Evolutionary conservation across 2,329 filamentous ascomycete species (phyloP).

Genomic region (Dothideomycetidae sp.): DNA sequence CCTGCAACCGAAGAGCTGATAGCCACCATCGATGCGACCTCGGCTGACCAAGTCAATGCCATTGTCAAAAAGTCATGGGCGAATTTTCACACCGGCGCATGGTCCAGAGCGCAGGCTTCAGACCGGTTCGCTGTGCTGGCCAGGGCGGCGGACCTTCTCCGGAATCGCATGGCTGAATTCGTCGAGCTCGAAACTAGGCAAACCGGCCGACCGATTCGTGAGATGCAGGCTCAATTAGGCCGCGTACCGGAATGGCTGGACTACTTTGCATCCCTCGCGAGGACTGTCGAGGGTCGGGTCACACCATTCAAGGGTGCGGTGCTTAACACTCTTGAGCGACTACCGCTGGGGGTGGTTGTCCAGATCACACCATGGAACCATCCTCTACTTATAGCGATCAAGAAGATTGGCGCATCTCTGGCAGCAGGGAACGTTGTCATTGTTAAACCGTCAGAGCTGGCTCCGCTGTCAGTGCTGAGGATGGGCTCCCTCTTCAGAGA

Average conservation of each 20-base stretch:
- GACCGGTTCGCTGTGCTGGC: no score
- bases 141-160: slow-evolving; percentile 43
- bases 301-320: slow-evolving; percentile 48
- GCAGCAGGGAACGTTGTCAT: slow-evolving; percentile 9
- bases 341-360: slow-evolving; percentile 21
- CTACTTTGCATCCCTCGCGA: slow-evolving; percentile 53
- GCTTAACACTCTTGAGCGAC: slow-evolving; percentile 28
- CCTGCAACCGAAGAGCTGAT: no score
- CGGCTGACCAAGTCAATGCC: no score
- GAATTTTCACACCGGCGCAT: no score
- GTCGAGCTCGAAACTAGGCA: slow-evolving; percentile 52
- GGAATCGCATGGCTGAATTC: slow-evolving; percentile 38
- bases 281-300: slow-evolving; percentile 52
- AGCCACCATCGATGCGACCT: no score
- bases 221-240: slow-evolving; percentile 56
- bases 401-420: slow-evolving; percentile 22
- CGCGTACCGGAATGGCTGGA: slow-evolving; percentile 55
- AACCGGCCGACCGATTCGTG: slow-evolving; percentile 53
- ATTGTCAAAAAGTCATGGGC: no score
- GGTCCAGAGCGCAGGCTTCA: no score
- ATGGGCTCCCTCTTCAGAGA: slow-evolving; percentile 25
- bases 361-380: slow-evolving; percentile 28
- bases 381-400: slow-evolving; percentile 27
- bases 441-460: slow-evolving; percentile 23
- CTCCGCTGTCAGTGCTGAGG: slow-evolving; percentile 24